Evolutionary conservation across 1,139 yeast genomes (phyloP).

Genomic region (Debaryomycetaceae sp.): DNA sequence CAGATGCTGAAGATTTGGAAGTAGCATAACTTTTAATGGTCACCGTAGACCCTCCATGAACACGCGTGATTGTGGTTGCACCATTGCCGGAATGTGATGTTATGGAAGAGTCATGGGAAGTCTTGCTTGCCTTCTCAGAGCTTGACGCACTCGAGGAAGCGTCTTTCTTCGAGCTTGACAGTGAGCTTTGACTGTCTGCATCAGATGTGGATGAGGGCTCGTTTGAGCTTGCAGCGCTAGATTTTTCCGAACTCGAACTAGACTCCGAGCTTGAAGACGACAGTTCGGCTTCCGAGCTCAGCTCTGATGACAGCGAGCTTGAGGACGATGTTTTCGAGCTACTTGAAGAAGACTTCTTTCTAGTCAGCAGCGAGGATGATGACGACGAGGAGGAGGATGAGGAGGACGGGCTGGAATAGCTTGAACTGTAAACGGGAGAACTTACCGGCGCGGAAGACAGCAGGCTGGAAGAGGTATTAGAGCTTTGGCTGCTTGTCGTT

Average conservation of each 20-base stretch:
- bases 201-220: not conserved
- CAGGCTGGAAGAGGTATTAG: not conserved
- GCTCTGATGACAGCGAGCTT: not conserved
- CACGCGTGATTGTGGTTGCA: constrained; percentile 30
- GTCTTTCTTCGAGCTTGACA: no score
- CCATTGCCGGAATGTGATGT: not conserved
- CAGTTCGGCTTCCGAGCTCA: not conserved
- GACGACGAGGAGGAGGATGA: not conserved
- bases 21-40: constrained; percentile 38
- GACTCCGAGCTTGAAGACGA: not conserved
- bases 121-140: no score
- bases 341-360: not conserved
- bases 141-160: no score
- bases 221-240: not conserved
- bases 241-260: not conserved
- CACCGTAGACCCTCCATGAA: constrained; percentile 35
- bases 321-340: not conserved
- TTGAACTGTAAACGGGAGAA: not conserved
- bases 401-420: not conserved
- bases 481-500: not conserved
- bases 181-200: no score
- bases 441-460: not conserved
- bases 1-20: constrained; percentile 21
- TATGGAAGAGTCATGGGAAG: not conserved
- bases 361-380: not conserved